Conservation (phyloP, 352 stramenopile species). For the Blastocystis sp. region DNA sequence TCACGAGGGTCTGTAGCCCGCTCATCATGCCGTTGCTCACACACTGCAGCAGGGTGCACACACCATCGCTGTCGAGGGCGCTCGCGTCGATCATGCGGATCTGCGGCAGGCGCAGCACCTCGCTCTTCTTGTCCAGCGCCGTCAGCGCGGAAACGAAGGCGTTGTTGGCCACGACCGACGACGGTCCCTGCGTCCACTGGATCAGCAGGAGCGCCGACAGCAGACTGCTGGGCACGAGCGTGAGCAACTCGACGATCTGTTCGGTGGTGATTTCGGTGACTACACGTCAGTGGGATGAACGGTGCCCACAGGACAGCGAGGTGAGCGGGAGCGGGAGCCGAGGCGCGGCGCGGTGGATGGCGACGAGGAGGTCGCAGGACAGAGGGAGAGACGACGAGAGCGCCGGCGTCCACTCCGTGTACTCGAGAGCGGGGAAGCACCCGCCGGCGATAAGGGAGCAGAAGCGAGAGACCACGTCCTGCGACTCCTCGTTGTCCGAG, state of each 20-base stretch:
- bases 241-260: background rate
- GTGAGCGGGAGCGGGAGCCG: background rate
- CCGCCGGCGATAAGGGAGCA: background rate
- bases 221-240: background rate
- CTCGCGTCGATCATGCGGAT: background rate
- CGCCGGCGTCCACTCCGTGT: constrained; percentile 5
- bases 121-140: background rate
- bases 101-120: background rate
- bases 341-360: background rate
- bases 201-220: background rate
- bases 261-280: background rate
- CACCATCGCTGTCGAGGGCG: background rate
- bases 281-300: background rate
- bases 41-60: background rate
- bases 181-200: constrained; percentile 21
- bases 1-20: background rate
- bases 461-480: background rate
- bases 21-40: constrained; percentile 5
- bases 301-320: background rate
- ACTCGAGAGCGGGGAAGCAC: background rate
- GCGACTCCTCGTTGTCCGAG: constrained; percentile 23
- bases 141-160: background rate
- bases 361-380: background rate
- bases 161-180: background rate
- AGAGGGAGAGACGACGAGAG: background rate